Conservation (phyloP, 1,284 basidiomycete genomes). For the Trametes versicolor region DNA sequence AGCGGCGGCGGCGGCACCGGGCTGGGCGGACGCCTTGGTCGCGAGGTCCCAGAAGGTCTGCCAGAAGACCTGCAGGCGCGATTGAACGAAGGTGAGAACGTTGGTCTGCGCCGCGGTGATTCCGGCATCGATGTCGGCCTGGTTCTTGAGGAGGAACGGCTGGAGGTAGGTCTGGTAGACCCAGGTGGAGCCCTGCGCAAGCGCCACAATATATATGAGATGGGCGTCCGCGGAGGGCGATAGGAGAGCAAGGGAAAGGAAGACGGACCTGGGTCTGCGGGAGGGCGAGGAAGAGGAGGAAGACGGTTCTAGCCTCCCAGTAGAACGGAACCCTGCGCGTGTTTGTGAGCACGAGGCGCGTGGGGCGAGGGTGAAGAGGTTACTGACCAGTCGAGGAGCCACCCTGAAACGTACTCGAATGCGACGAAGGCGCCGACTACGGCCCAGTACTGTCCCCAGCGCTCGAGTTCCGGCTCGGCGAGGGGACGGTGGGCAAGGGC, state of each 20-base stretch:
- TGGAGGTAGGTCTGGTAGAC: conserved; percentile 73
- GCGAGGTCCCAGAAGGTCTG: conserved; percentile 55
- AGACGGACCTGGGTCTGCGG: conserved; percentile 75
- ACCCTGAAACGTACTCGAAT: conserved; percentile 74
- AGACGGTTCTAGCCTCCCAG: conserved; percentile 74
- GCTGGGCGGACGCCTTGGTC: conserved; percentile 51
- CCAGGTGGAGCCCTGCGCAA: conserved; percentile 73
- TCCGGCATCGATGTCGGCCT: conserved; percentile 72
- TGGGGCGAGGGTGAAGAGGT: conserved; percentile 12
- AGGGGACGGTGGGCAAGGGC: conserved; percentile 67
- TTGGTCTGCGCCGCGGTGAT: conserved; percentile 65
- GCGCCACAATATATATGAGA: background rate
- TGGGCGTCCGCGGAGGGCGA: background rate
- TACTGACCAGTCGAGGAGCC: conserved; percentile 75
- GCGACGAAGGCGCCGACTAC: conserved; percentile 71
- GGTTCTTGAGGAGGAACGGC: conserved; percentile 74
- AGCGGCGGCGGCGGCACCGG: conserved; percentile 11
- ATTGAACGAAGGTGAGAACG: conserved; percentile 59
- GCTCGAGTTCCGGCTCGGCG: conserved; percentile 65
- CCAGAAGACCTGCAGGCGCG: conserved; percentile 57
- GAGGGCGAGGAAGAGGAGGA: conserved; percentile 78
- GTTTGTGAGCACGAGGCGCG: conserved; percentile 10
- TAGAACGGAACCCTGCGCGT: conserved; percentile 80
- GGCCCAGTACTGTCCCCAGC: conserved; percentile 71
- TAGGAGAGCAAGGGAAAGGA: background rate